phyloP scores from a whole-genome alignment of 495 filamentous ascomycete genomes.

The Cercophora scortea region DNA sequence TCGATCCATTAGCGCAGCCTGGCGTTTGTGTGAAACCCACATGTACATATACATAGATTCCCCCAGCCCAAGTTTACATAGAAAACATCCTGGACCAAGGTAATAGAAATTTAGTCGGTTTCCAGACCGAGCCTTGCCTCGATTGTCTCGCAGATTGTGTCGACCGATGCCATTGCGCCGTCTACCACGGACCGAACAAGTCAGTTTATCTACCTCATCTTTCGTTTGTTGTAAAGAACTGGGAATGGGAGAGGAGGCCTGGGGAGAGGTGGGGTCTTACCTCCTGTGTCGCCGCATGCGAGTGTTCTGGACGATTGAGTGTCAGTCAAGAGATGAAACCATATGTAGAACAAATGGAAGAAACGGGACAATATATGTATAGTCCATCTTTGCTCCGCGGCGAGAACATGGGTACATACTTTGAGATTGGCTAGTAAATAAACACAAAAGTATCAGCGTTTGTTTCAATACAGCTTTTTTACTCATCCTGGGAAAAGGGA shows the following conservation, averaged over 20 bases:
- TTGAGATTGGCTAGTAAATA: slow-evolving; percentile 13
- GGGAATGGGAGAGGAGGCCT: neutral
- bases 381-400: neutral
- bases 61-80: no score
- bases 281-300: slow-evolving; percentile 26
- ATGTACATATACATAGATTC: no score
- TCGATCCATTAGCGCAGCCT: no score
- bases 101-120: no score
- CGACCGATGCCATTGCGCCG: slow-evolving; percentile 76
- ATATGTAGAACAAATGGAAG: neutral
- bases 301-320: slow-evolving; percentile 10
- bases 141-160: slow-evolving; percentile 61
- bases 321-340: neutral
- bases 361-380: neutral
- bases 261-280: slow-evolving; percentile 3
- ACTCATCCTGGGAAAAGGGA: neutral
- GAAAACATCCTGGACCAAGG: neutral
- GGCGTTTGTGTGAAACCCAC: no score
- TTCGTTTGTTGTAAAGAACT: neutral
- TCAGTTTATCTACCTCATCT: neutral
- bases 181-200: slow-evolving; percentile 11
- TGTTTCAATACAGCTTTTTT: neutral
- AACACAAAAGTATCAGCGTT: neutral
- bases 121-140: slow-evolving; percentile 35
- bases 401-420: slow-evolving; percentile 4